Evolutionary conservation across 176 grass and related monocot species (phyloP), one percentile per base, ranked within the genome.

Genomic region (Secale cereale): DNA sequence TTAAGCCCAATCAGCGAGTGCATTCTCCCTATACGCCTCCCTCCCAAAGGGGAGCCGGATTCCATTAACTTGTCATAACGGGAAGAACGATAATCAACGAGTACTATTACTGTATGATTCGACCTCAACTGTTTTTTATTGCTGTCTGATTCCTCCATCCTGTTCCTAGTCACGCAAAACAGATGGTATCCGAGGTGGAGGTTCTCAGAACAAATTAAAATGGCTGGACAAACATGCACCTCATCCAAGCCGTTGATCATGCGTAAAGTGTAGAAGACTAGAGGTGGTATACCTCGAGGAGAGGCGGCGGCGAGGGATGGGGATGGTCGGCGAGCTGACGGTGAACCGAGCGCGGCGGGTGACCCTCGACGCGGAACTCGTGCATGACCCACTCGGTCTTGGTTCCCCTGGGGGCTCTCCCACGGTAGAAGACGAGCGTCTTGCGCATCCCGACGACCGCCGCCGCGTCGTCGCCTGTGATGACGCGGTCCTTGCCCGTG

Each of bases 311-410:
- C 41, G 4, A 1, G 14, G 39, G 26, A 6, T 26, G 2, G 14
- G 61, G 62, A 25, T 15, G 23, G 36, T 25, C 69, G 69, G 25
- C 70, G 7, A 28, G 70, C 5, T 6, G 37, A 4, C 22, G n/a
- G 16, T 12, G 37, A 8, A 43, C 70, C 37, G 37, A 40, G 37
- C 37, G 43, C 27, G 43, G 43, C 73, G 73, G 73, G 73, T 45
- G 10, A 16, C 73, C 45, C 9, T 94, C 87, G 65, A 88, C 86
- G 72, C 94, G 89, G 79, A 97, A 94, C 90, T 97, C 94, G 54
- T 94, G 88, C 94, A 94, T 94, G 85, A 97, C 68, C 90, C 90
- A 97, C 57, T 92, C 84, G 7, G 87, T 94, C 88, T 92, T 97
- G 78, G 6, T 92, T 2, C 94, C 94, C 25, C 77, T 70, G 2